Evolutionary conservation across 192 early-diverging fungal species (phyloP).

Genomic region (Backusella australiensis): DNA sequence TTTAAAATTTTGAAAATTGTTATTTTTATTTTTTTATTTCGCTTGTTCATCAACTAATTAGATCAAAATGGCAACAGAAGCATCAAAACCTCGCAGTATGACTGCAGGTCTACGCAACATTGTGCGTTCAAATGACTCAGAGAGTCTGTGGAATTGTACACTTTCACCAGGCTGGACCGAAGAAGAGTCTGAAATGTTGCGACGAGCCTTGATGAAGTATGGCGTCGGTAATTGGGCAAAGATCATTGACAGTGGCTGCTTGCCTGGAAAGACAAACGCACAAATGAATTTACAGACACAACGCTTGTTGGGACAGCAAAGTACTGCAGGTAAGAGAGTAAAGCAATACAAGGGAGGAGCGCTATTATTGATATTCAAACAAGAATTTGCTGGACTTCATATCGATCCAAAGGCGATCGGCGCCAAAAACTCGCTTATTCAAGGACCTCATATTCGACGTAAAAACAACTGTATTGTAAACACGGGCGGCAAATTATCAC

Average conservation of each 20-base stretch:
- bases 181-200: constrained; percentile 79
- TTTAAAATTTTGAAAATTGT: not conserved
- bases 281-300: constrained; percentile 97
- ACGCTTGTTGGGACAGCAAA: constrained; percentile 93
- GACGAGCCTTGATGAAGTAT: constrained; percentile 83
- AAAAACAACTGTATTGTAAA: constrained; percentile 97
- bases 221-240: constrained; percentile 97
- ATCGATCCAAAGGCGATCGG: constrained; percentile 87
- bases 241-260: constrained; percentile 84
- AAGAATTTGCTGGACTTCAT: constrained; percentile 91
- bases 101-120: constrained; percentile 85
- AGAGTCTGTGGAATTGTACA: constrained; percentile 93
- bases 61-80: not conserved
- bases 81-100: constrained; percentile 81
- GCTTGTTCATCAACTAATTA: not conserved
- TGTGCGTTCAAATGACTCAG: constrained; percentile 90
- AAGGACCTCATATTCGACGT: constrained; percentile 79
- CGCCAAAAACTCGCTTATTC: constrained; percentile 79
- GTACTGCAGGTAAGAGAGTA: constrained; percentile 71
- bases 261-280: constrained; percentile 95
- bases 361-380: not conserved
- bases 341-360: not conserved
- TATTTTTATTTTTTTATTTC: not conserved
- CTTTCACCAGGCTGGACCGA: constrained; percentile 90
- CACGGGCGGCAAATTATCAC: constrained; percentile 64